Percentiles rank a stretch among this genome's conserved stretches.
Conservation (phyloP, 306 rosid genomes). For the Citrullus colocynthis region DNA sequence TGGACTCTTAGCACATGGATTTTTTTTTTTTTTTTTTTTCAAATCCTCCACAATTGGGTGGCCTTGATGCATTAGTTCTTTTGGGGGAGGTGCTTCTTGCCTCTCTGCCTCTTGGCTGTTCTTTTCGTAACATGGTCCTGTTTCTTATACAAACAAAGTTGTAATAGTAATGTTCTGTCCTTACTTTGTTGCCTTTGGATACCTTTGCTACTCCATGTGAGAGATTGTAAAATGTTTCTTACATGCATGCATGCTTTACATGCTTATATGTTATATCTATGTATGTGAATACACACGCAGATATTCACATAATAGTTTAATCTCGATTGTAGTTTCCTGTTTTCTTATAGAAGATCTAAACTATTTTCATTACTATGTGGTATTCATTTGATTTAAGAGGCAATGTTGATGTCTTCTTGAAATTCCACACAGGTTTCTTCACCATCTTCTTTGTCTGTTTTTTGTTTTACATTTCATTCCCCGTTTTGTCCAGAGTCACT, state of each 20-base stretch:
- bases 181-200: neutral
- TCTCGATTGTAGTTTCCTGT: neutral
- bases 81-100: no score
- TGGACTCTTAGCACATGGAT: no score
- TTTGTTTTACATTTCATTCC: neutral
- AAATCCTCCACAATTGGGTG: no score
- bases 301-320: neutral
- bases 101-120: no score
- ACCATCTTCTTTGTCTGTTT: neutral
- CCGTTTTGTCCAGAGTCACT: neutral
- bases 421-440: neutral
- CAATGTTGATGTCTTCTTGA: neutral
- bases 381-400: neutral
- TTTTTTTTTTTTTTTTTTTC: no score
- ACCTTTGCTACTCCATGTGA: neutral
- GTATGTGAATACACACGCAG: neutral
- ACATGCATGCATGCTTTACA: neutral
- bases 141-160: neutral
- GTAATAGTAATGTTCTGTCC: neutral
- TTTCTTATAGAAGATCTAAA: neutral
- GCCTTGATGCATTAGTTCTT: no score
- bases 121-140: neutral
- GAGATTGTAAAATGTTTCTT: neutral
- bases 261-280: neutral
- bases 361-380: neutral